A percentile compares a stretch with the other conserved stretches of the same genome.
Evolutionary conservation across 2,329 filamentous ascomycete species (phyloP).

Genomic region (Xylaria polymorpha): DNA sequence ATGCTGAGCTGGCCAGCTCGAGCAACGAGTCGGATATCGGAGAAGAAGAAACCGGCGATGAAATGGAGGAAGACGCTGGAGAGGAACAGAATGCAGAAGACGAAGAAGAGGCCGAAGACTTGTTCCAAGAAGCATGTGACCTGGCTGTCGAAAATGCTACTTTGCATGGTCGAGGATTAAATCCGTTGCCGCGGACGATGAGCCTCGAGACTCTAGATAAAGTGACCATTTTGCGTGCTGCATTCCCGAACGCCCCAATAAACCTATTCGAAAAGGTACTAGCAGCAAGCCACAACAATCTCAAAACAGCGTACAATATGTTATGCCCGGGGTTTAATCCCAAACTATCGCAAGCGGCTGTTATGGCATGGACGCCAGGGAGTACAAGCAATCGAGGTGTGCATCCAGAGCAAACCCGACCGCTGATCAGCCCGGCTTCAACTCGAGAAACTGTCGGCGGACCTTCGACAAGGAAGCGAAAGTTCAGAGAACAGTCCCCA

Average conservation of each 20-base stretch:
- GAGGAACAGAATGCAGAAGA: conserved; percentile 1
- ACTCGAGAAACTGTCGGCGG: not conserved
- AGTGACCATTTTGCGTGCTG: conserved; percentile 53
- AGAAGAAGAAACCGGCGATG: conserved; percentile 44
- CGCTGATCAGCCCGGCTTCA: not conserved
- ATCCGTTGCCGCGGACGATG: conserved; percentile 4
- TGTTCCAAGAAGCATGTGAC: conserved; percentile 58
- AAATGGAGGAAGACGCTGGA: not conserved
- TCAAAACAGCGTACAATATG: conserved; percentile 54
- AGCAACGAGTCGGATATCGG: conserved; percentile 6
- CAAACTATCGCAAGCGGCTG: conserved; percentile 44
- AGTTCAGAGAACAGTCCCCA: conserved; percentile 46
- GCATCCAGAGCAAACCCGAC: not conserved
- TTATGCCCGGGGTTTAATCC: conserved; percentile 51
- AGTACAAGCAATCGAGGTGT: not conserved
- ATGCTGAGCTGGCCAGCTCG: conserved; percentile 21
- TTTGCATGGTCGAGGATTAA: conserved; percentile 30
- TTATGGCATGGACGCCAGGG: conserved; percentile 31
- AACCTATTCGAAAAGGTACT: conserved; percentile 54
- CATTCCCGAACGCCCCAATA: conserved; percentile 57
- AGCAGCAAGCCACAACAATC: conserved; percentile 50
- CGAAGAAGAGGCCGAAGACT: conserved; percentile 51
- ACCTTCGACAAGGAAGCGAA: conserved; percentile 28
- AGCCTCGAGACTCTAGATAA: conserved; percentile 49
- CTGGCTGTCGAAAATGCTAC: conserved; percentile 55